Percentiles rank a stretch among this genome's conserved stretches.
Conservation (phyloP, 768 basidiomycete species). For the Collybiopsis luxurians region DNA sequence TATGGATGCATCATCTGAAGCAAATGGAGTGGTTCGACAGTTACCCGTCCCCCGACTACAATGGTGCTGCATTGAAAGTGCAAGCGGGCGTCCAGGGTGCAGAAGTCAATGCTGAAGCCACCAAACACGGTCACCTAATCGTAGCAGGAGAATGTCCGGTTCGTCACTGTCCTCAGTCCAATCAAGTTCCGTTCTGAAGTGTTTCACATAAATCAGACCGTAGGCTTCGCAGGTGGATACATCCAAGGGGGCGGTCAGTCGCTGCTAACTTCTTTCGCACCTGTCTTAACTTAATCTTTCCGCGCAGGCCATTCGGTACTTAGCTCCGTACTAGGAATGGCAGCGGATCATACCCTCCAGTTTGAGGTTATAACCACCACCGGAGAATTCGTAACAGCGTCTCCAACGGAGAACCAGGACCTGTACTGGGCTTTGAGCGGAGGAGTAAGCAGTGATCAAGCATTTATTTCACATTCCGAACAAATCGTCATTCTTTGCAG, state of each 20-base stretch:
- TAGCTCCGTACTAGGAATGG: conserved; percentile 16
- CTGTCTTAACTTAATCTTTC: neutral
- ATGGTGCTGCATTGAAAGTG: conserved; percentile 10
- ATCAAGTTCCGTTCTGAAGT: neutral
- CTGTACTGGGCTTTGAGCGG: conserved; percentile 38
- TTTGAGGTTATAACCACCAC: conserved; percentile 39
- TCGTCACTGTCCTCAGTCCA: neutral
- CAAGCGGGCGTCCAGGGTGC: conserved; percentile 11
- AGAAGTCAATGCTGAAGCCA: conserved; percentile 9
- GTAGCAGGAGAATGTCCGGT: conserved; percentile 14
- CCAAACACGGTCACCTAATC: conserved; percentile 8
- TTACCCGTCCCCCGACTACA: conserved; percentile 10
- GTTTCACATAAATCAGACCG: conserved; percentile 16
- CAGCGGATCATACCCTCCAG: conserved; percentile 24
- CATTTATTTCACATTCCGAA: too few relatives aligned
- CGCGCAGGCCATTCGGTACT: conserved; percentile 12
- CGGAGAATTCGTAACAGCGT: conserved; percentile 28
- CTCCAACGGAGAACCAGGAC: conserved; percentile 31
- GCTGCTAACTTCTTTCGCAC: too few relatives aligned
- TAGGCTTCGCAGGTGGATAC: conserved; percentile 37
- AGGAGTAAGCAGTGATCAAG: too few relatives aligned
- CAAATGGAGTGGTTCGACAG: conserved; percentile 6
- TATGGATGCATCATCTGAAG: conserved; percentile 15
- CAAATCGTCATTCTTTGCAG: too few relatives aligned
- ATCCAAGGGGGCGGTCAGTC: conserved; percentile 25